These are phyloP conservation scores for Boletus sensibilis DNA, from an alignment of 768 basidiomycete genomes.

Conservation along the genomic window DNA sequence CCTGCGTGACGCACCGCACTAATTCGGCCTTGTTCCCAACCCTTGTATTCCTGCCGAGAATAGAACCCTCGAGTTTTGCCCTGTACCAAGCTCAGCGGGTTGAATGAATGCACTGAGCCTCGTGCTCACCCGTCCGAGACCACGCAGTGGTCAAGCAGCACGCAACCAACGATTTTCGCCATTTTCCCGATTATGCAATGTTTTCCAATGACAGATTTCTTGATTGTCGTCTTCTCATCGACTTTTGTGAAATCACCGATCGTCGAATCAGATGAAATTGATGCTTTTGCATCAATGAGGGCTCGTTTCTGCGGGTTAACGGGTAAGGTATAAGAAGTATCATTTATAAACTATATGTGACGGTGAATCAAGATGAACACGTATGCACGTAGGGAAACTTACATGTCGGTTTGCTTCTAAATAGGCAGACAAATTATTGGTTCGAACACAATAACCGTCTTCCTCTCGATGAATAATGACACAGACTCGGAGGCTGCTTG, in stretches of 20 bases:
- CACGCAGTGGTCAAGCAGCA: slow-evolving; percentile 86
- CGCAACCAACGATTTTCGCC: slow-evolving; percentile 79
- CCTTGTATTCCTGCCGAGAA: slow-evolving; percentile 72
- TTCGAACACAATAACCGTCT: slow-evolving; percentile 60
- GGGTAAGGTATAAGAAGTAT: slow-evolving; percentile 52
- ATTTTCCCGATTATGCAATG: slow-evolving; percentile 85
- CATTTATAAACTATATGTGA: slow-evolving; percentile 44
- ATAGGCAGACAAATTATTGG: slow-evolving; percentile 75
- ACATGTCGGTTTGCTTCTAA: slow-evolving; percentile 82
- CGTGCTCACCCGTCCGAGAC: slow-evolving; percentile 73
- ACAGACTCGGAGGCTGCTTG: slow-evolving; percentile 60
- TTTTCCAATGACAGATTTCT: slow-evolving; percentile 73
- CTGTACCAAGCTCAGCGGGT: slow-evolving; percentile 37
- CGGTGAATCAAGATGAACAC: slow-evolving; percentile 14
- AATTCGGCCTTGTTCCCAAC: slow-evolving; percentile 71
- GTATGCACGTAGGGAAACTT: slow-evolving; percentile 22
- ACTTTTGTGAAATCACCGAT: slow-evolving; percentile 83
- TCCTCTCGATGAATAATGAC: slow-evolving; percentile 55
- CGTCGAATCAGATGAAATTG: slow-evolving; percentile 79
- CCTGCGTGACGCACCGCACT: slow-evolving; percentile 67
- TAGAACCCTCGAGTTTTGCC: slow-evolving; percentile 73
- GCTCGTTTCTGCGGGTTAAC: slow-evolving; percentile 60
- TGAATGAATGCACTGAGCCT: neutral
- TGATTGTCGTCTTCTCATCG: slow-evolving; percentile 76
- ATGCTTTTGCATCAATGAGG: slow-evolving; percentile 76